Base-by-base conservation (phyloP, 2,329 filamentous ascomycete genomes). In the Phialemonium atrogriseum region DNA sequence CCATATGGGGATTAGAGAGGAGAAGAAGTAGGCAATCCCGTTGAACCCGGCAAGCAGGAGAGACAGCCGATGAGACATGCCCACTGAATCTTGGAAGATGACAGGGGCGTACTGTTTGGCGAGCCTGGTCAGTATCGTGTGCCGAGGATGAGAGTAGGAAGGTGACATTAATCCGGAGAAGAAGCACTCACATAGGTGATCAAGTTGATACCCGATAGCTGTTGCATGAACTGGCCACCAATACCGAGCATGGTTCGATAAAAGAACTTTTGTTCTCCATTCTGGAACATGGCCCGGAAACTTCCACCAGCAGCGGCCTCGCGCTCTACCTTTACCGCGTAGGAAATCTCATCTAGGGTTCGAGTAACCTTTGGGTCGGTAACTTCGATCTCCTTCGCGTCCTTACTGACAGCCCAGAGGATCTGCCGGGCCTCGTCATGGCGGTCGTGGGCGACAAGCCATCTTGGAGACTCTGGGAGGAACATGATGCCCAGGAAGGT, bases 181-280 rank as follows among this genome's bases (percentile, higher is more conserved):
- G 11, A 13, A 25, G 22, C 9, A 3, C 3, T 9, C 10, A 27
- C 25, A 19, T 62, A 54, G 24, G 67, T 59, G 0, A 63, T 54
- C 0, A 63, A 27, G 47, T 69, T 69, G 35, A 68, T 64, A 1
- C 66, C 64, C 5, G 56, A 55, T 29, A 64, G 52, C 36, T 72
- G 68, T 30, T 73, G 65, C 57, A 67, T 66, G 32, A 64, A 59
- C 32, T 65, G 60, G 31, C 61, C 56, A n/a, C 59, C 55, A 41
- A 56, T 67, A 0, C 64, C 65, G 4, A 72, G 52, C 3, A 68
- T 40, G 11, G 70, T 59, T 2, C 65, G 51, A 18, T 56, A 43
- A 0, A 64, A 50, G 4, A 58, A 69, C 43, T 59, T 53, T 9
- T 63, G 47, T 26, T 54, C 54, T 37, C 62, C 66, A 7, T 51